Evolutionary conservation across 2,329 filamentous ascomycete genomes (phyloP), one percentile per base, ranked within the genome.

Genomic region (Exophiala spinifera): DNA sequence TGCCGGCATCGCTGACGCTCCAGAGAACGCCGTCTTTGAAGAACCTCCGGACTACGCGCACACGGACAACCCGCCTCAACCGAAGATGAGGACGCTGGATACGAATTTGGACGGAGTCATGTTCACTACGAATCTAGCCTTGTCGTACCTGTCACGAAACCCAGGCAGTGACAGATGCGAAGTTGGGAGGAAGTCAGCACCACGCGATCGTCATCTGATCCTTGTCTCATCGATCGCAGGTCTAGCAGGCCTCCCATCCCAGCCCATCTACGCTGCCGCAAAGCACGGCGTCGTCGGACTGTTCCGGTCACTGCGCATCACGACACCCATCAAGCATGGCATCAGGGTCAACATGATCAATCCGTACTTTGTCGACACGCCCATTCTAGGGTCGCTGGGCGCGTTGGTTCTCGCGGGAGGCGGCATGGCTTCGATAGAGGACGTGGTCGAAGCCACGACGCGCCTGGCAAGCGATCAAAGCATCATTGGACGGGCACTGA

Each of bases 261-360:
- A 74, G 46, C 67, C 72, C 5, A 76, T 83, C 53, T 88, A 88
- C 67, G 75, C 76, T 20, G 74, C 79, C 28, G 77, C 81, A 42
- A 88, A 88, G 66, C 85, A 88, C 69, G 85, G 77, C 17, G 78
- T 88, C 0, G 74, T 85, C 10, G 86, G 85, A 0, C 70, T 87
- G 31, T 87, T 85, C 67, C 77, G 85, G 40, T 74, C 76, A 4
- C 70, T 88, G 43, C 76, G 84, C 14, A 66, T 72, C 3, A 78
- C 71, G 5, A 59, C 77, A 0, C 72, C 77, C 2, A 74, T 76
- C 50, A 60, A 69, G 6, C 69, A 76, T 39, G 80, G 80, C 20
- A 70, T 88, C 39, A 76, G 86, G 42, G 72, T 86, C 55, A 88
- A 88, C 65, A 74, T 87, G 64, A 67, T 88, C n/a, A 79, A 78